Percentiles rank a stretch among this genome's conserved stretches.
Evolutionary conservation across 495 filamentous ascomycete genomes (phyloP).

Genomic region (Tuber umbilicatum): DNA sequence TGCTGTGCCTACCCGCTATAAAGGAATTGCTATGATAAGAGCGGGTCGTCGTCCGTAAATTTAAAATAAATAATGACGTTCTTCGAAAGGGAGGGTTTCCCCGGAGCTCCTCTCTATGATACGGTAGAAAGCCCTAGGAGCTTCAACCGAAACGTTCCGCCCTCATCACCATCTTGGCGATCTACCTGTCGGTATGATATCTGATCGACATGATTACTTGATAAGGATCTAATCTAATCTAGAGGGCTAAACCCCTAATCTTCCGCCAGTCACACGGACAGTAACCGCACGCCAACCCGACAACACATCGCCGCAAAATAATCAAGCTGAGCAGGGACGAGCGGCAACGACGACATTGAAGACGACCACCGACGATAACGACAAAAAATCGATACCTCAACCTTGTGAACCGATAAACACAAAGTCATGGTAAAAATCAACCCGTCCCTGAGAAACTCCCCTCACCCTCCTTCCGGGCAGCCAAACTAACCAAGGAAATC

Average conservation of each 20-base stretch:
- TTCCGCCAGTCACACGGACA: background rate
- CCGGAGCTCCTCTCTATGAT: background rate
- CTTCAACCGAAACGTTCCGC: background rate
- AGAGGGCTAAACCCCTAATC: background rate
- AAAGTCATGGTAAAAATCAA: background rate
- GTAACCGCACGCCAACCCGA: background rate
- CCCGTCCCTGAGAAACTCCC: background rate
- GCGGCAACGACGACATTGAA: background rate
- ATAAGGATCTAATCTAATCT: background rate
- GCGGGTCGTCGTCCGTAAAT: background rate
- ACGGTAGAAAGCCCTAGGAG: background rate
- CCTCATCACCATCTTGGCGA: background rate
- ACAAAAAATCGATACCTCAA: background rate
- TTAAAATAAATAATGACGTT: background rate
- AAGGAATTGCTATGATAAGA: background rate
- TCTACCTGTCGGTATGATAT: too few relatives aligned
- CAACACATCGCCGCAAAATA: background rate
- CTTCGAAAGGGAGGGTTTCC: background rate
- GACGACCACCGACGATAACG: background rate
- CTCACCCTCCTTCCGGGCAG: background rate
- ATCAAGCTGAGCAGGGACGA: background rate
- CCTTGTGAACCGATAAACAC: background rate
- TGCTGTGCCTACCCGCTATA: too few relatives aligned
- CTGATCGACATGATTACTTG: background rate
- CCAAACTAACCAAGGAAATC: conserved; percentile 6